phyloP scores from a whole-genome alignment of 306 rosid species.

The Begonia peltatifolia region DNA sequence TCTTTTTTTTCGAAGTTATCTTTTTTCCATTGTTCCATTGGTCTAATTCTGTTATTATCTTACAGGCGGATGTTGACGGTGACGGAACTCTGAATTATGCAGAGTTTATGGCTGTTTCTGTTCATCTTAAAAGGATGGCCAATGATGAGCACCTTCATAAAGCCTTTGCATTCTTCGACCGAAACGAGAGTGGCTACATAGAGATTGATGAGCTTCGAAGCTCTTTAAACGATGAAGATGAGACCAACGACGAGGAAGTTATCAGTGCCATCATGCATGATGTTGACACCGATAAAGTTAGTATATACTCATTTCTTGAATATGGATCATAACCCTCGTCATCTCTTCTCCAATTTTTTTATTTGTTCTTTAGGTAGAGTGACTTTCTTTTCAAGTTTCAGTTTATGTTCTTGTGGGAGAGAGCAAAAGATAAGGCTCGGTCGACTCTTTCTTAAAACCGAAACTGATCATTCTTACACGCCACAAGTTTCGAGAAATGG shows the following conservation, averaged over 20 bases:
- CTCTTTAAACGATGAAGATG: conserved; percentile 53
- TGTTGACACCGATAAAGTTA: conserved; percentile 82
- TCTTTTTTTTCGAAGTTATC: neutral
- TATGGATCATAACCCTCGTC: too few species aligned
- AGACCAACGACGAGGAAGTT: conserved; percentile 55
- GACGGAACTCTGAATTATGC: conserved; percentile 77
- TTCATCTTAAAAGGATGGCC: conserved; percentile 65
- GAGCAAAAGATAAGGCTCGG: too few species aligned
- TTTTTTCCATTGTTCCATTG: neutral
- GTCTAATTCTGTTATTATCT: too few species aligned
- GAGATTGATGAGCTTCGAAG: conserved; percentile 69
- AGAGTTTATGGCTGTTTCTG: conserved; percentile 70
- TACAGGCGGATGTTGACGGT: conserved; percentile 64
- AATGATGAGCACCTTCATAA: conserved; percentile 75
- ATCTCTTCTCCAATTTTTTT: too few species aligned
- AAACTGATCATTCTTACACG: too few species aligned
- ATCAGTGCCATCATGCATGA: conserved; percentile 73
- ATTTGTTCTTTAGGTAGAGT: too few species aligned
- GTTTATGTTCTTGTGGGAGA: too few species aligned
- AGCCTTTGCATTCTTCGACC: conserved; percentile 73
- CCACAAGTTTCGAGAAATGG: too few species aligned
- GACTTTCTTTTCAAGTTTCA: too few species aligned
- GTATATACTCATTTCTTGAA: conserved; percentile 2
- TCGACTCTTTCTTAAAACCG: too few species aligned
- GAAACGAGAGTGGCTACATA: conserved; percentile 47